Evolutionary conservation across 768 basidiomycete genomes (phyloP), one percentile per base, ranked within the genome.

Genomic region (Lactifluus echinatus): DNA sequence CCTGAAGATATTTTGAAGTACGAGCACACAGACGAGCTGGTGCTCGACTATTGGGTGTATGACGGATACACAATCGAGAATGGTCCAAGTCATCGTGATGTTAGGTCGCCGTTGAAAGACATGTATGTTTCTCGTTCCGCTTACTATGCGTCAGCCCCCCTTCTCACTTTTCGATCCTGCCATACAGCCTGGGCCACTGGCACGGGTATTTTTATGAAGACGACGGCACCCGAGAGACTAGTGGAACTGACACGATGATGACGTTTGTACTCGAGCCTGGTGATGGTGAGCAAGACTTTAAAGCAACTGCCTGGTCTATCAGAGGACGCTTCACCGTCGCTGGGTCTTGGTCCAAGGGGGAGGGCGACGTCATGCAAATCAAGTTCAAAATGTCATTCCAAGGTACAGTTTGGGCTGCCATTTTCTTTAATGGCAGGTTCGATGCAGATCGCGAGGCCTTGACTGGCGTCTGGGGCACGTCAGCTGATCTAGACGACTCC

Each of bases 331-430:
- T 48, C 40, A 40, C 24, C 0, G 51, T 67, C 3, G 8, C 31
- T 2, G 65, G 66, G 12, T 55, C 60, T 23, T 65, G 64, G 48
- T 52, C 44, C 2, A 40, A 36, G 29, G 56, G 31, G 23, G 55
- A 56, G 31, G 47, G 63, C 15, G 56, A 61, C 19, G 23, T 23
- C 8, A 19, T 62, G 0, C 47, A 58, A 26, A 33, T 67, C 43
- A 42, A 46, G 2, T 57, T 66, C 45, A 59, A 56, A 47, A 48
- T 63, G 21, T 42, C 29, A 1, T 66, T 63, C 47, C 26, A 12
- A 10, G 26, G n/a, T 26, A 47, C 33, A 24, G 28, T n/a, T 39
- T 55, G 52, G 56, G 40, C 6, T 46, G 44, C 31, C 24, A 37
- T 49, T 24, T 58, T 29, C 37, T 61, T 58, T 46, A 14, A 19